Base-by-base conservation (phyloP, 2,329 filamentous ascomycete species). In the Colletotrichum tropicicola region DNA sequence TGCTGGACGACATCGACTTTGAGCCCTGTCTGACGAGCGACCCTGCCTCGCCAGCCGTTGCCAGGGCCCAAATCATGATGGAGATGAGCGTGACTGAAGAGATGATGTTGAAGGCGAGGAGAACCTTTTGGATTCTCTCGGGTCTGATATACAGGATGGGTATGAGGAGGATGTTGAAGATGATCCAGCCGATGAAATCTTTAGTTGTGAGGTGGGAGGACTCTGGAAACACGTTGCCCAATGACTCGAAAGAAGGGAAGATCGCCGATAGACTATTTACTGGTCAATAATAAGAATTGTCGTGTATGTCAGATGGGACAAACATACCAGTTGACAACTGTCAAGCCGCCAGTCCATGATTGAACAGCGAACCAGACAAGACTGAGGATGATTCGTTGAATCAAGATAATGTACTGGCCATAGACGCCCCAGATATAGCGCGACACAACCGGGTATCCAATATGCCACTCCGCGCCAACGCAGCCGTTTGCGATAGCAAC, bases 131-230 rank as follows among this genome's bases (percentile, higher is more conserved):
- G 25, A 80, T 79, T 49, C 76, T 73, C 59, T 83, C 76, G 0
- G 82, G 82, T 2, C 74, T 75, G 25, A 83, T 73, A 45, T 77
- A 80, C 10, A 84, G 73, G 19, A 84, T 74, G 1, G 79, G 79
- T 9, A 80, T 72, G 3, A 70, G 66, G 7, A 72, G 25, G 10
- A 70, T 25, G 41, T 73, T 73, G 65, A 71, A 75, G 6, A 75
- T 44, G 19, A 74, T 69, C 59, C 70, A 75, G 39, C 73, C 73
- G n/a, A 75, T 67, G 39, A 75, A 72, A 51, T 73, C 68, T 6
- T 69, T 71, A 4, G 72, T 68, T 13, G 66, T 69, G 43, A 74
- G 65, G 5, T 70, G 67, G 0, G 72, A 65, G 5, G 59, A 70
- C 15, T 57, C 68, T 2, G 72, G 69, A 27, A 75, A 68, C 0